Evolutionary conservation across 306 rosid genomes (phyloP).

Genomic region (Quercus ilex): DNA sequence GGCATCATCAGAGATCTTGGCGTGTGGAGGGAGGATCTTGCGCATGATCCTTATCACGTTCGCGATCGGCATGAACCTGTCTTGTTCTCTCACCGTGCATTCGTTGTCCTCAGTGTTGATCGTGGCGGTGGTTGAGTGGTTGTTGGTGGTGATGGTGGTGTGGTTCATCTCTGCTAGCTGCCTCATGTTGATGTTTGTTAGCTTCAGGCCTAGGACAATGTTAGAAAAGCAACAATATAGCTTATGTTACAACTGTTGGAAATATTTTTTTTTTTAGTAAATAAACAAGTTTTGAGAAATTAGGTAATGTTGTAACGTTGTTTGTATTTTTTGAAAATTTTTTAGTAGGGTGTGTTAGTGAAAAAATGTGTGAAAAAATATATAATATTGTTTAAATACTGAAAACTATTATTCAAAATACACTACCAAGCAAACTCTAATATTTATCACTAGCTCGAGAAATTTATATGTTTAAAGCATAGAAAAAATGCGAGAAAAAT

Average conservation of each 20-base stretch:
- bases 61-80: conserved; percentile 92
- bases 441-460: too few relatives aligned
- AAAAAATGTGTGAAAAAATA: fast-evolving
- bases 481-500: too few relatives aligned
- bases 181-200: conserved; percentile 22
- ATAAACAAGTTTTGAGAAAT: too few relatives aligned
- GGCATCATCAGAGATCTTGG: conserved; percentile 77
- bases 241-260: too few relatives aligned
- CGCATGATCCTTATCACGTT: conserved; percentile 89
- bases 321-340: too few relatives aligned
- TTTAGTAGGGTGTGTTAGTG: fast-evolving
- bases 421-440: fast-evolving
- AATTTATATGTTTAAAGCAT: too few relatives aligned
- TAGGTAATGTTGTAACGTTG: too few relatives aligned
- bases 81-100: conserved; percentile 81
- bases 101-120: conserved; percentile 41
- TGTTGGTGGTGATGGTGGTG: neutral
- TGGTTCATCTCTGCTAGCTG: conserved; percentile 26
- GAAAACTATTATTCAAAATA: too few relatives aligned
- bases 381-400: fast-evolving
- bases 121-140: neutral
- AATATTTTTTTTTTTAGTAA: too few relatives aligned
- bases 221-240: too few relatives aligned
- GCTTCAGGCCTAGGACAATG: conserved; percentile 37
- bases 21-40: conserved; percentile 74